Evolutionary conservation across 2,329 filamentous ascomycete genomes (phyloP).

Genomic region (Anisogramma anomala): DNA sequence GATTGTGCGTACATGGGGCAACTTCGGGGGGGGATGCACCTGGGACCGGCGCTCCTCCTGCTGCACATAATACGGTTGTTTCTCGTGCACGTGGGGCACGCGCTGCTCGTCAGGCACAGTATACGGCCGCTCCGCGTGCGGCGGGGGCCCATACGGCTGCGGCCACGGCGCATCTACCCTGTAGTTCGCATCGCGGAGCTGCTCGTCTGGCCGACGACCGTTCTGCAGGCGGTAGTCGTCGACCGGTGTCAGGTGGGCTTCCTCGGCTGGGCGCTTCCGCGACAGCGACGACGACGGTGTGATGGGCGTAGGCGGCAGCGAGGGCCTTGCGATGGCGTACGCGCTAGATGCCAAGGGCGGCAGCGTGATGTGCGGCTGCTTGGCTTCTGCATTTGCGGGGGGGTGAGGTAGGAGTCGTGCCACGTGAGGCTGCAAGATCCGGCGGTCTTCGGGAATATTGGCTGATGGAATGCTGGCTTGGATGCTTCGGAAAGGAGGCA

Average conservation of each 20-base stretch:
- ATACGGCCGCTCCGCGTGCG: too few species aligned
- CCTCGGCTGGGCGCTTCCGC: slow-evolving; percentile 9
- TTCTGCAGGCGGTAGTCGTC: slow-evolving; percentile 10
- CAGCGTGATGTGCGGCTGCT: neutral
- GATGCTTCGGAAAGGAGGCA: slow-evolving; percentile 9
- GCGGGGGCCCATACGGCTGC: too few species aligned
- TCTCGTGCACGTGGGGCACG: neutral
- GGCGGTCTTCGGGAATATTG: too few species aligned
- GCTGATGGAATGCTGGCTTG: neutral
- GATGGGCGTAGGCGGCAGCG: neutral
- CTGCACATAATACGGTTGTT: too few species aligned
- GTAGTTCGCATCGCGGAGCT: slow-evolving; percentile 4
- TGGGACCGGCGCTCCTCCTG: too few species aligned
- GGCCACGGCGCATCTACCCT: slow-evolving; percentile 1
- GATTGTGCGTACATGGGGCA: too few species aligned
- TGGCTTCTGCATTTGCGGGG: neutral
- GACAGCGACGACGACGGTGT: neutral
- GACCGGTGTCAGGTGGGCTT: slow-evolving; percentile 5
- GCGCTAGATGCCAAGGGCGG: neutral
- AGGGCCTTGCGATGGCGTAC: neutral
- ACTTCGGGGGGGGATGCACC: too few species aligned
- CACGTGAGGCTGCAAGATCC: too few species aligned
- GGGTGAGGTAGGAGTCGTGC: slow-evolving; percentile 10
- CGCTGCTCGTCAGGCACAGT: too few species aligned
- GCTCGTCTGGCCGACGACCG: slow-evolving; percentile 9